Base-by-base conservation (phyloP, 306 rosid species). In the Senna tora region DNA sequence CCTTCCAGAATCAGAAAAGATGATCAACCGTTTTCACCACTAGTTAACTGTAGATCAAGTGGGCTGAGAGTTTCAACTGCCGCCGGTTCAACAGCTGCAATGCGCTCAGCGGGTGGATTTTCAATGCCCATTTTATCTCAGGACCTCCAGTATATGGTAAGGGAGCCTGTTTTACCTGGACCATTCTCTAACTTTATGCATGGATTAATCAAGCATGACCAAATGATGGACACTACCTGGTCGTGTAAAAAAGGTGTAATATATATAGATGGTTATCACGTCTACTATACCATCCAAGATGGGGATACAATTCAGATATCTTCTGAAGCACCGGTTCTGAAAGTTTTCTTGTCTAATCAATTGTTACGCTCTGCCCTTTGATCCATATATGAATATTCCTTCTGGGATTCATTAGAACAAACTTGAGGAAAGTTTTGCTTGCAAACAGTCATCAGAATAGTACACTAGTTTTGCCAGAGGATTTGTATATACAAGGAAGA, bases 31-130 rank as follows among this genome's bases (percentile, higher is more conserved):
- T 60, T 56, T 79, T 80, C 80, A 12, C 90, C 81, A 9, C 72
- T 75, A 39, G 84, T 86, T 73, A 82, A 84, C 79, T 79, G 87
- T 72, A 90, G 97, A 64, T 94, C 98, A 73, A 94, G 98, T 57
- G 97, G 98, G 65, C 82, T 91, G 17, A 83, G 97, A 81, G 87
- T 94, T 75, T 94, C 97, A 25, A 81, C 98, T 5, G 95, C 91
- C 45, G 91, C 96, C 0, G 97, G 98, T 77, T 88, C 98, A 77
- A 89, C 98, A 0, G 97, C 97, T 67, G 97, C 98, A 38, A 91
- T 94, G 98, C 92, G 45, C 41, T 89, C 97, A 25, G 96, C 98
- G 8, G 96, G 97, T 22, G 96, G 98, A 67, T 84, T 79, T 77
- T 81, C 72, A 4, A 89, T 91, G 96, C 87, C 88, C 36, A 84